Evolutionary conservation across 495 filamentous ascomycete genomes (phyloP), one percentile per base, ranked within the genome.

Genomic region (Beverwykella pulmonaria): DNA sequence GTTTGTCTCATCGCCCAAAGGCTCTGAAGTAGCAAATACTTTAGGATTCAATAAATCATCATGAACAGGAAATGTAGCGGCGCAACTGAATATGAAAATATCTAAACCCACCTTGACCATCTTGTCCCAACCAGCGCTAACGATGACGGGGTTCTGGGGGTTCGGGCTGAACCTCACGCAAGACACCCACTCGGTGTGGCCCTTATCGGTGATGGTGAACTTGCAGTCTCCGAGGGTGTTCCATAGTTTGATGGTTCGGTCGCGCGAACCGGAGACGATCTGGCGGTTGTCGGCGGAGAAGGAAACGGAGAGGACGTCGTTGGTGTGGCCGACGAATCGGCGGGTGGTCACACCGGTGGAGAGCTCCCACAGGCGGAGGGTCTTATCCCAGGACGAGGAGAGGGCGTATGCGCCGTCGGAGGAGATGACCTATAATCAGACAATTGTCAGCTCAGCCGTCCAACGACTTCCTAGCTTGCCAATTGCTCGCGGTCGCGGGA

Each of bases 11-110:
- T 96, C 77, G 92, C 92, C 86, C 68, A 78, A 78, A 83, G 86
- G 89, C 92, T 99, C 94, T 97, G 95, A 99, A 99, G 94, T 99
- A 99, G 94, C 94, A 98, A 99, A 98, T 99, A 99, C 92, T 92
- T 93, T 79, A 79, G 78, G 30, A 53, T 74, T 83, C 87, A 88
- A 87, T 86, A 85, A 86, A 91, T 82, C 94, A 98, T 98, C 94
- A 90, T 96, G 74, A 84, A 82, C 81, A 30, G 23, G 23, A 14
- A 59, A 19, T 7, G 23, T 48, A 17, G 48, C 48, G 15, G 48
- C 49, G 47, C 32, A 23, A 27, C 39, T 66, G 53, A 23, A 58
- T 6, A 49, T 67, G 62, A 67, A 68, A 54, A 46, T 32, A 8
- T 9, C 30, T 20, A 0, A 49, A 79, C 93, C 74, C 87, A 99